phyloP scores from a whole-genome alignment of 306 rosid species.

The Vigna trinervia region DNA sequence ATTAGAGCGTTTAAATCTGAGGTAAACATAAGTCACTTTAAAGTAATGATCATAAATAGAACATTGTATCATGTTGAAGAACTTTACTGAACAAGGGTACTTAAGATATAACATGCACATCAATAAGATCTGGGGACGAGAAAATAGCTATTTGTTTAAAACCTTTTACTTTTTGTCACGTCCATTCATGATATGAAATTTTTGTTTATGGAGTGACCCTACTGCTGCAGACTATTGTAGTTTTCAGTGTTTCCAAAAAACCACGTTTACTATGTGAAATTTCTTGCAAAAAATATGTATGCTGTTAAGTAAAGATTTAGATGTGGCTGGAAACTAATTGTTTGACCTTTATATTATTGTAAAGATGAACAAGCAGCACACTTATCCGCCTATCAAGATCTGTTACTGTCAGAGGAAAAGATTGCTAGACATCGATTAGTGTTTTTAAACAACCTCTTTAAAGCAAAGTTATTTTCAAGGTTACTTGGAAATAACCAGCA shows the following conservation, averaged over 20 bases:
- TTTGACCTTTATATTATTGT: neutral
- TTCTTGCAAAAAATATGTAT: neutral
- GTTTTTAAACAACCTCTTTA: neutral
- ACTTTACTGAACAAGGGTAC: neutral
- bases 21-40: conserved; percentile 55
- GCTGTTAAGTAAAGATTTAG: neutral
- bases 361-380: neutral
- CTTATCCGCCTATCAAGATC: neutral
- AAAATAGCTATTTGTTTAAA: neutral
- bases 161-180: neutral
- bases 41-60: conserved; percentile 31
- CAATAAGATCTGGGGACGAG: neutral
- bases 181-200: neutral
- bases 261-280: neutral
- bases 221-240: neutral
- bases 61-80: conserved; percentile 34
- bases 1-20: conserved; percentile 87
- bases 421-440: neutral
- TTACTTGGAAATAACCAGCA: neutral
- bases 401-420: neutral
- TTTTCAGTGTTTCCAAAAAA: neutral
- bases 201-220: neutral
- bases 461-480: neutral
- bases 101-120: conserved; percentile 20
- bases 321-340: neutral